These are phyloP conservation scores for Balamuthia mandrillaris DNA, from an alignment of 208 protist species.

Conservation along the genomic window DNA sequence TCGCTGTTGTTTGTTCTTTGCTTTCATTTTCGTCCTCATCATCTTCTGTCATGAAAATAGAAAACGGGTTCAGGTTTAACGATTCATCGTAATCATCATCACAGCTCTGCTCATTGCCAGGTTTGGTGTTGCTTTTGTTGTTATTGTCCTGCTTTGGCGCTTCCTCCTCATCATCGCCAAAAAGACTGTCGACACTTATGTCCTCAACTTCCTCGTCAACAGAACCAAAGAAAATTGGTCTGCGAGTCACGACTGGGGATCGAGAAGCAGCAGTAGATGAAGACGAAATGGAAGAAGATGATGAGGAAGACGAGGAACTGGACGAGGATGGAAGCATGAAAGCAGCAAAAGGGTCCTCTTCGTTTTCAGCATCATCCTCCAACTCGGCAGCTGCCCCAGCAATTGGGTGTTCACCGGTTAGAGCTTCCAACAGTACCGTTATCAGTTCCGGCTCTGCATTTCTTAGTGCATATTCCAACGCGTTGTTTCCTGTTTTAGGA, in stretches of 20 bases:
- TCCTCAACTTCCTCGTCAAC: not conserved
- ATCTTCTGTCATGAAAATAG: not conserved
- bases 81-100: no score
- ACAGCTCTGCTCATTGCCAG: no score
- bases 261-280: not conserved
- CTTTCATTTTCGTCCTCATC: not conserved
- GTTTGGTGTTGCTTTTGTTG: no score
- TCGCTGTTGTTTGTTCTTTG: not conserved
- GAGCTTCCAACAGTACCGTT: slow-evolving; percentile 6
- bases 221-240: not conserved
- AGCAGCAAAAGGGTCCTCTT: not conserved
- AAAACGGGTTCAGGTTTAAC: no score
- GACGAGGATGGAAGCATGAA: not conserved
- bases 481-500: not conserved
- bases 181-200: not conserved
- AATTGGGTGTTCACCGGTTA: not conserved
- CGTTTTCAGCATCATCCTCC: not conserved
- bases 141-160: no score
- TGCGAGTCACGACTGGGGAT: not conserved
- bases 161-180: not conserved
- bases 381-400: not conserved
- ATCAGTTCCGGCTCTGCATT: slow-evolving; percentile 8
- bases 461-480: not conserved
- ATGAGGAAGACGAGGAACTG: not conserved
- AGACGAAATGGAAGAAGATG: not conserved